Conservation (phyloP, 306 rosid species). For the Gillenia trifoliata region DNA sequence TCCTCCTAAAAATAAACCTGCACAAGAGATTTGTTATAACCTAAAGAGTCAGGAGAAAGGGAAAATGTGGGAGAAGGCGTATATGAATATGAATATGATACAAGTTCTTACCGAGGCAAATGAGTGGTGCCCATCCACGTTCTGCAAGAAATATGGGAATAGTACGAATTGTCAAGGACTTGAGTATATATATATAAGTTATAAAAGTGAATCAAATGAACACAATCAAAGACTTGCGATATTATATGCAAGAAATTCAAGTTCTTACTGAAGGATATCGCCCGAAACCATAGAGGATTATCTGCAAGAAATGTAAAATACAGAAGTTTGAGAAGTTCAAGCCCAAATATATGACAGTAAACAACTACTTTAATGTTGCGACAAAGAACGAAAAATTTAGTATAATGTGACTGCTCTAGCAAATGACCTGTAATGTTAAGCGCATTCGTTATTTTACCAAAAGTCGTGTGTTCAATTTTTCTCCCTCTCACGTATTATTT, state of each 20-base stretch:
- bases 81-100: background rate
- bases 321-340: background rate
- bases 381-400: too few species aligned
- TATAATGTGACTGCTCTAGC: too few species aligned
- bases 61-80: too few species aligned
- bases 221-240: background rate
- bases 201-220: too few species aligned
- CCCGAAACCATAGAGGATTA: background rate
- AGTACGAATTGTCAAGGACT: background rate
- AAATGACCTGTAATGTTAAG: too few species aligned
- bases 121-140: background rate
- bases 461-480: too few species aligned
- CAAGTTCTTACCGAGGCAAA: background rate
- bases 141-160: background rate
- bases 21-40: background rate
- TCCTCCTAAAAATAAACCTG: background rate
- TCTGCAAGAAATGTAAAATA: background rate
- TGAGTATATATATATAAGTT: slow-evolving; percentile 12
- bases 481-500: too few species aligned
- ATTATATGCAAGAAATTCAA: background rate
- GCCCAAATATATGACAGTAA: too few species aligned
- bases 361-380: too few species aligned
- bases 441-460: too few species aligned
- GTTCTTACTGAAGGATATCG: background rate
- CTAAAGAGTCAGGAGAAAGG: background rate